These are phyloP conservation scores for Ceratocystis variospora DNA, from an alignment of 2,329 filamentous ascomycete species.

Conservation along the genomic window DNA sequence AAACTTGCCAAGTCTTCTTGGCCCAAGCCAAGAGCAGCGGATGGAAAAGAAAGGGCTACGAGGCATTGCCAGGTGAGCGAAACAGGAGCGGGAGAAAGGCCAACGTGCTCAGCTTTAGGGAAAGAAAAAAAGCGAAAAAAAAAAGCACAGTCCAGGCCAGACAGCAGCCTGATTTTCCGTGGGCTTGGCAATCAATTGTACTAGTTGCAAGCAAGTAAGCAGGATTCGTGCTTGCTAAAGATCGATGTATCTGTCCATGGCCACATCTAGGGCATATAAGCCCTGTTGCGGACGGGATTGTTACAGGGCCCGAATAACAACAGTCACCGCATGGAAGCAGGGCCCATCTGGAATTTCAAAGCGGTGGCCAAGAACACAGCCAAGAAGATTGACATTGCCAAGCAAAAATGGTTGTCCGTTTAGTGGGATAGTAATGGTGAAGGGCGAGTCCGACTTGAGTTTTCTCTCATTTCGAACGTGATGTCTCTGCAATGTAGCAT, in stretches of 20 bases:
- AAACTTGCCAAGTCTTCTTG: constrained; percentile 4
- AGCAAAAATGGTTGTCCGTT: no score
- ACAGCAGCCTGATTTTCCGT: neutral
- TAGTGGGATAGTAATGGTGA: no score
- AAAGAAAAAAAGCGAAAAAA: neutral
- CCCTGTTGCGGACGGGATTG: neutral
- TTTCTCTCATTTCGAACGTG: no score
- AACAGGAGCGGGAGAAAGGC: neutral
- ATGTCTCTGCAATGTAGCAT: no score
- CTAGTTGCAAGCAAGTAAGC: no score
- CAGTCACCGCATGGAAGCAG: neutral
- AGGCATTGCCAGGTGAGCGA: neutral
- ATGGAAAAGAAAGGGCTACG: neutral
- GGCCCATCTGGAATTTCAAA: neutral
- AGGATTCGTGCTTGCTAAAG: neutral
- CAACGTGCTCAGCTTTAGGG: neutral
- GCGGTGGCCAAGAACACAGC: neutral
- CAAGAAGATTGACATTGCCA: neutral
- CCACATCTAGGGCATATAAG: neutral
- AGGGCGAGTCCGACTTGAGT: no score
- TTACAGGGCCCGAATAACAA: neutral
- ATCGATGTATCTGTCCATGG: neutral
- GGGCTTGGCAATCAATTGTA: neutral
- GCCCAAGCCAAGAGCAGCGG: constrained; percentile 1
- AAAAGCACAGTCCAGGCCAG: neutral